Conservation (phyloP, 129 eudicot genomes). For the Cynara cardunculus region DNA sequence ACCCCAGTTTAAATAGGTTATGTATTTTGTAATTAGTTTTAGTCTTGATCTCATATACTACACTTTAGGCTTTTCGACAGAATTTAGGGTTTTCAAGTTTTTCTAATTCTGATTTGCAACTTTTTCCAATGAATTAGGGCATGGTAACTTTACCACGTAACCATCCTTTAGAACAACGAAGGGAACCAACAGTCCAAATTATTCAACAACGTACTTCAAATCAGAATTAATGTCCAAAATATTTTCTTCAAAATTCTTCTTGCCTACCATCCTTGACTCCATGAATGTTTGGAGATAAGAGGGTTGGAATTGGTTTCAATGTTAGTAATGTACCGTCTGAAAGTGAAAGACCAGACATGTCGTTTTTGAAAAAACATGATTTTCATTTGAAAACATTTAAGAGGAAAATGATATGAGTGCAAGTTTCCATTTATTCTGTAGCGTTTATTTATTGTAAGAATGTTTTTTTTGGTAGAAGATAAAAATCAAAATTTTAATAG, state of each 20-base stretch:
- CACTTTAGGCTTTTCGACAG: no score
- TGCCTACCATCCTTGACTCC: neutral
- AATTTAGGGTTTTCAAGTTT: no score
- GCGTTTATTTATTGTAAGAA: neutral
- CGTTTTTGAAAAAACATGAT: neutral
- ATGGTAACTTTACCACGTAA: no score
- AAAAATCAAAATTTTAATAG: no score
- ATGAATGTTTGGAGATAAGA: neutral
- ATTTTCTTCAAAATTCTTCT: neutral
- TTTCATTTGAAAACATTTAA: neutral
- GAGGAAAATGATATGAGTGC: neutral
- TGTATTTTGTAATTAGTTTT: no score
- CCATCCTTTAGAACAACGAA: no score
- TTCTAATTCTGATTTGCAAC: no score
- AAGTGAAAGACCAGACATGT: neutral
- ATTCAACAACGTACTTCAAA: neutral
- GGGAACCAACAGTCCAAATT: neutral
- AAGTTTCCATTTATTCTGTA: neutral
- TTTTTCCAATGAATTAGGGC: no score
- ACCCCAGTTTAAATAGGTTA: no score
- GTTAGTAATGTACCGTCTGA: neutral
- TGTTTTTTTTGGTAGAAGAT: neutral
- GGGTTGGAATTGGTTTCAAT: neutral
- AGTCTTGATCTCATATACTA: no score
- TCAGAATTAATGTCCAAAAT: neutral